phyloP scores from a whole-genome alignment of 768 basidiomycete species.

The Lentinula raphanica region DNA sequence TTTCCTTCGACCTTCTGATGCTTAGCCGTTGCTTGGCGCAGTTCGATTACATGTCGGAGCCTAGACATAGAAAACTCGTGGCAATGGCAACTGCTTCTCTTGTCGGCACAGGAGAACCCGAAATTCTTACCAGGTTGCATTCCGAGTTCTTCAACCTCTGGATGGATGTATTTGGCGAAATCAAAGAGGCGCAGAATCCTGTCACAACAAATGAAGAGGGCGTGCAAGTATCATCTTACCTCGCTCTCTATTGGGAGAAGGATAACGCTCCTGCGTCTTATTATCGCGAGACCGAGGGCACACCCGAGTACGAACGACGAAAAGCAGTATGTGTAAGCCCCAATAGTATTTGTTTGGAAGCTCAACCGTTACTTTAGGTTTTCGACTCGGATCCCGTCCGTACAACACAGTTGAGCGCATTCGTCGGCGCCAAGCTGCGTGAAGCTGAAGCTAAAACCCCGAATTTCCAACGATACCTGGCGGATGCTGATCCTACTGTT shows the following conservation, averaged over 20 bases:
- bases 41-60: constrained; percentile 91
- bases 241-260: constrained; percentile 66
- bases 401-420: constrained; percentile 56
- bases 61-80: constrained; percentile 74
- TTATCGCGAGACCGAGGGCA: constrained; percentile 62
- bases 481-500: constrained; percentile 67
- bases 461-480: constrained; percentile 59
- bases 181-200: constrained; percentile 60
- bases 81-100: constrained; percentile 80
- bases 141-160: constrained; percentile 82
- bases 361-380: constrained; percentile 37
- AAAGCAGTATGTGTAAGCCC: constrained; percentile 45
- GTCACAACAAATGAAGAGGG: constrained; percentile 29
- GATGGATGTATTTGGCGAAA: constrained; percentile 84
- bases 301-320: constrained; percentile 72
- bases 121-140: constrained; percentile 66
- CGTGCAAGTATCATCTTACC: constrained; percentile 21
- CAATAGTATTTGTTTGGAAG: background rate
- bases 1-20: background rate
- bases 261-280: constrained; percentile 52
- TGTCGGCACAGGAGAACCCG: constrained; percentile 66
- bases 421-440: constrained; percentile 51
- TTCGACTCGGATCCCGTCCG: constrained; percentile 69
- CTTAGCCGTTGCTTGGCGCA: constrained; percentile 23
- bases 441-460: constrained; percentile 56